Base-by-base conservation (phyloP, 2,329 filamentous ascomycete genomes). In the Aschersonia sp. region DNA sequence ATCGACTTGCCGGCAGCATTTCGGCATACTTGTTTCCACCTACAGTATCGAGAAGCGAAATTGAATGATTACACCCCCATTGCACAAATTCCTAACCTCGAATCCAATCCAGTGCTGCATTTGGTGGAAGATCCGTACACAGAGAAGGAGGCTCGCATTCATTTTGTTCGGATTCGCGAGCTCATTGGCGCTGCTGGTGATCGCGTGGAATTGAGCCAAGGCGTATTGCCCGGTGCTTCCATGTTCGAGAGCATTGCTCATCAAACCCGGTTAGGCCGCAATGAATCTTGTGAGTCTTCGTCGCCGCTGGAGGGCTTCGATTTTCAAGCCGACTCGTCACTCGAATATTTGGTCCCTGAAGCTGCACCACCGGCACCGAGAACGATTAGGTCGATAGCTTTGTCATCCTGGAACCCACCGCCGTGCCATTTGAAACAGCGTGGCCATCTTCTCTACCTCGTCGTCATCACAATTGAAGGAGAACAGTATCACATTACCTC, bases 11-110 rank as follows among this genome's bases (percentile, higher is more conserved):
- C 92, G 5, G 76, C 83, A 50, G 94, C 90, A 46, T 92, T 95
- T 69, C 88, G 94, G 66, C 95, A 95, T 71, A 94, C 92, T 47
- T 98, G 92, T 73, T 98, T 98, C 72, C 92, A 98, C 68, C 81
- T 98, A 58, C 89, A 97, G 69, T 82, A 89, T 69, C 82, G 86
- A 50, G 87, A 87, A 55, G 73, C 85, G 66, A 84, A 85, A 54
- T 83, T 98, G 74, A 97, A 97, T 65, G 92, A 98, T 66, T 97
- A 92, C 58, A 77, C 94, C 50, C 84, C 94, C 63, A 77, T 98
- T 52, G 88, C 87, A 47, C 90, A 98, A 62, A 84, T 98, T 48
- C 76, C 84, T 44, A 87, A 79, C 48, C 76, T 98, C 48, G 77
- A 79, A 47, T 67, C 83, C 35, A 81, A 88, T 52, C 84, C 89